These are phyloP conservation scores for Podila verticillata DNA, from an alignment of 192 early-diverging fungal species.

Conservation along the genomic window DNA sequence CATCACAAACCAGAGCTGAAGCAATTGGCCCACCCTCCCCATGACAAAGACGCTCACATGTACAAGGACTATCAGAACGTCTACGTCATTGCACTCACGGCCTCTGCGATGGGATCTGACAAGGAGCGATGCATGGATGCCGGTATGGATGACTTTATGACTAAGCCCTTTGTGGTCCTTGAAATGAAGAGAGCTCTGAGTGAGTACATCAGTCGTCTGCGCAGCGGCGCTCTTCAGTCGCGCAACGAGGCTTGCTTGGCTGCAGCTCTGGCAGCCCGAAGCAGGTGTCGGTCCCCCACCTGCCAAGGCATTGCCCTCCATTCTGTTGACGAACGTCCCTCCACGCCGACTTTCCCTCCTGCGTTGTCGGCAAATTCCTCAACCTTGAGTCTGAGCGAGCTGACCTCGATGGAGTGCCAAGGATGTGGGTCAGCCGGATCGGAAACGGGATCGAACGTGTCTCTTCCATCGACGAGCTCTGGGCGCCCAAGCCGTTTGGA, in stretches of 20 bases:
- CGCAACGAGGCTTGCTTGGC: slow-evolving; percentile 33
- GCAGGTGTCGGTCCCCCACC: slow-evolving; percentile 21
- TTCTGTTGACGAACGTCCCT: background rate
- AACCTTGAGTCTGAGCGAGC: slow-evolving; percentile 12
- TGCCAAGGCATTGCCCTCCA: background rate
- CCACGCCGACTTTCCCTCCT: slow-evolving; percentile 20
- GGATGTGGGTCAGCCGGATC: slow-evolving; percentile 6
- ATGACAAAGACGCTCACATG: background rate
- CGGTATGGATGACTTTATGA: slow-evolving; percentile 67
- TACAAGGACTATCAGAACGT: slow-evolving; percentile 52
- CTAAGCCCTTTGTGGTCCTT: slow-evolving; percentile 60
- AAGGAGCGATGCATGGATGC: slow-evolving; percentile 64
- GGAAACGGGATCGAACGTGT: background rate
- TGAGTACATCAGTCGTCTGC: slow-evolving; percentile 15
- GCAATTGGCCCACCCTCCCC: too few species aligned
- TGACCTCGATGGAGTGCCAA: background rate
- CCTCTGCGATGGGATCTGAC: slow-evolving; percentile 59
- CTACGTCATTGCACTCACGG: slow-evolving; percentile 65
- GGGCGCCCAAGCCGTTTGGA: slow-evolving; percentile 22
- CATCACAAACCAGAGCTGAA: background rate
- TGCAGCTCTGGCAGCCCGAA: slow-evolving; percentile 19
- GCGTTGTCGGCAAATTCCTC: slow-evolving; percentile 8
- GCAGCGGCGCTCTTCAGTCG: slow-evolving; percentile 12
- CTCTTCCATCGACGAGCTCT: background rate
- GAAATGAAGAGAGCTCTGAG: slow-evolving; percentile 57